Conservation (phyloP, 163 green algal species). For the Volvox carteri region DNA sequence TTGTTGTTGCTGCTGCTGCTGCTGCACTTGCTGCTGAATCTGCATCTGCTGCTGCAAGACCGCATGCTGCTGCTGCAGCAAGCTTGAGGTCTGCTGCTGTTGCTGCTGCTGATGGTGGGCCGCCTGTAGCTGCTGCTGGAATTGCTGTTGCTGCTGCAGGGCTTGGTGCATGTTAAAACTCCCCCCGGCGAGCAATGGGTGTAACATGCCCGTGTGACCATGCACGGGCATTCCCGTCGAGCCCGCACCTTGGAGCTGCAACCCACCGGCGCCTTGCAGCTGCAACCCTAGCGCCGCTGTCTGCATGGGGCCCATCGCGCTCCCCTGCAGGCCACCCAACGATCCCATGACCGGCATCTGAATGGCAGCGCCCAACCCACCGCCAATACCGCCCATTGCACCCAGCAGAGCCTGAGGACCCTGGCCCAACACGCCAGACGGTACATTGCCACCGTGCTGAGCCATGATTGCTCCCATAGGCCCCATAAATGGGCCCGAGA, state of each 20-base stretch:
- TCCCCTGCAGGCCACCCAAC: not conserved
- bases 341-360: conserved; percentile 26
- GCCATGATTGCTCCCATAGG: conserved; percentile 22
- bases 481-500: not conserved
- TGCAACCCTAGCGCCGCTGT: not conserved
- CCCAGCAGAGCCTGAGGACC: not conserved
- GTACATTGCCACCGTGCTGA: conserved; percentile 2
- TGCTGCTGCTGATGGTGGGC: conserved; percentile 7
- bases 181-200: conserved; percentile 2
- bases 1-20: not conserved
- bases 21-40: conserved; percentile 29
- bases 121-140: not conserved
- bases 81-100: not conserved
- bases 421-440: not conserved
- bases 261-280: not conserved
- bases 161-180: conserved; percentile 30
- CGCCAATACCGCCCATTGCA: not conserved
- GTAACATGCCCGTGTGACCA: not conserved
- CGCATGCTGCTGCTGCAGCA: conserved; percentile 11
- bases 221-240: not conserved
- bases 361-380: not conserved
- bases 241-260: conserved; percentile 20
- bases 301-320: not conserved
- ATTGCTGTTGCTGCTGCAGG: conserved; percentile 41
- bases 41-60: conserved; percentile 27